phyloP scores from a whole-genome alignment of 2,329 filamentous ascomycete genomes.

The Curvularia verruculosa region DNA sequence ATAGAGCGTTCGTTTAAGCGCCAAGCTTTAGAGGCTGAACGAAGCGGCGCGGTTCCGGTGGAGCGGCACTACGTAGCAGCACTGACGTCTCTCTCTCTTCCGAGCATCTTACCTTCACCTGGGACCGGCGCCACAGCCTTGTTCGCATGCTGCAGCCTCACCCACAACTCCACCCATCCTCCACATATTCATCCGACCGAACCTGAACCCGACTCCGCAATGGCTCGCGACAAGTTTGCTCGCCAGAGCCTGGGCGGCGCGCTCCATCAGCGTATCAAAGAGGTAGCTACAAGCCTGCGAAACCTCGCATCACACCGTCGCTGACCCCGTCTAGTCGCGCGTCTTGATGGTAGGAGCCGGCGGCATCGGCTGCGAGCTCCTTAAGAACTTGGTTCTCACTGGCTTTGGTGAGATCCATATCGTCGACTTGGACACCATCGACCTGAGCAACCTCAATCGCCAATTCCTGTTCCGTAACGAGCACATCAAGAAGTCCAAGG shows the following conservation, averaged over 20 bases:
- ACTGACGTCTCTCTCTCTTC: constrained; percentile 32
- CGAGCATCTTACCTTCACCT: constrained; percentile 25
- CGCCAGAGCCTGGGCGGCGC: constrained; percentile 66
- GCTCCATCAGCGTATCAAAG: constrained; percentile 69
- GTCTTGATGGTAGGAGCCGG: constrained; percentile 95
- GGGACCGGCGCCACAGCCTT: constrained; percentile 13
- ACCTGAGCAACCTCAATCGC: constrained; percentile 94
- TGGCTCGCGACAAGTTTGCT: constrained; percentile 57
- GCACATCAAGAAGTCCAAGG: constrained; percentile 97
- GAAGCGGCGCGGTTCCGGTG: constrained; percentile 15
- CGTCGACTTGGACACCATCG: constrained; percentile 97
- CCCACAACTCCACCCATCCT: constrained; percentile 14
- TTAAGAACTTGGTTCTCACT: constrained; percentile 92
- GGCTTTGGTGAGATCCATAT: constrained; percentile 94
- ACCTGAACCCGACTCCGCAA: constrained; percentile 38
- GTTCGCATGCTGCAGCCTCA: constrained; percentile 28
- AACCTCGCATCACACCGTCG: background rate
- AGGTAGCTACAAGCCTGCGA: constrained; percentile 56
- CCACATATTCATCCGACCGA: constrained; percentile 8
- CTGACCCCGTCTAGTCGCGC: constrained; percentile 66
- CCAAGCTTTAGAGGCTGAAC: constrained; percentile 37
- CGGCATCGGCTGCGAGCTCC: constrained; percentile 94
- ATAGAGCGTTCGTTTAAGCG: constrained; percentile 26
- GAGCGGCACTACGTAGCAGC: constrained; percentile 24
- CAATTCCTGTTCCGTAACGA: constrained; percentile 97